Conservation (phyloP, 148 eudicot species). For the Tetragonia tetragonoides region DNA sequence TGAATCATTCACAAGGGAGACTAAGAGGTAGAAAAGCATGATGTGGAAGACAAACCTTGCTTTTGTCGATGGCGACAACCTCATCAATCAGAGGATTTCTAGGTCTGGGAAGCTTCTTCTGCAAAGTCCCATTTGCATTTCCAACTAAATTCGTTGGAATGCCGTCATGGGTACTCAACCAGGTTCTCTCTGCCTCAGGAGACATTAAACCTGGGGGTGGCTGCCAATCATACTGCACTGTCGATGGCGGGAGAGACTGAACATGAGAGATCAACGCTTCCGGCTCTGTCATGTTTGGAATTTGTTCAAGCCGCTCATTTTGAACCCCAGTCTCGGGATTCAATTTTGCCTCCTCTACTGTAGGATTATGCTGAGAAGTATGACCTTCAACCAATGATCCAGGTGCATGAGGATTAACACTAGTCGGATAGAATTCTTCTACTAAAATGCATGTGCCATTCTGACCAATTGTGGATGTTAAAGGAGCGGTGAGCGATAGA, state of each 20-base stretch:
- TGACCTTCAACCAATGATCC: conserved; percentile 22
- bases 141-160: conserved; percentile 35
- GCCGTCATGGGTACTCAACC: conserved; percentile 35
- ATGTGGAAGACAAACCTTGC: conserved; percentile 55
- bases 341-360: conserved; percentile 14
- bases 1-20: neutral
- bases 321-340: conserved; percentile 26
- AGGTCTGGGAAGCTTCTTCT: conserved; percentile 66
- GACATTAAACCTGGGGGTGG: conserved; percentile 32
- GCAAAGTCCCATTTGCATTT: conserved; percentile 42
- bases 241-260: conserved; percentile 24
- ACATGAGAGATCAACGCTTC: conserved; percentile 27
- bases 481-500: conserved; percentile 11
- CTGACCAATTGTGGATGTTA: conserved; percentile 6
- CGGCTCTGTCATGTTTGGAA: conserved; percentile 24
- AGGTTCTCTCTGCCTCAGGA: conserved; percentile 36
- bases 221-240: conserved; percentile 32
- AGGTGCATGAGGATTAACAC: conserved; percentile 16
- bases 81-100: conserved; percentile 88
- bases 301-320: conserved; percentile 26
- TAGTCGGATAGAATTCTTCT: conserved; percentile 22
- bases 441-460: conserved; percentile 21
- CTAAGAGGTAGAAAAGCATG: neutral
- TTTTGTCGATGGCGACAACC: conserved; percentile 81
- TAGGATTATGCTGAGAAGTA: conserved; percentile 14